Conservation (phyloP, 495 filamentous ascomycete genomes). For the Lichina pygmaea region DNA sequence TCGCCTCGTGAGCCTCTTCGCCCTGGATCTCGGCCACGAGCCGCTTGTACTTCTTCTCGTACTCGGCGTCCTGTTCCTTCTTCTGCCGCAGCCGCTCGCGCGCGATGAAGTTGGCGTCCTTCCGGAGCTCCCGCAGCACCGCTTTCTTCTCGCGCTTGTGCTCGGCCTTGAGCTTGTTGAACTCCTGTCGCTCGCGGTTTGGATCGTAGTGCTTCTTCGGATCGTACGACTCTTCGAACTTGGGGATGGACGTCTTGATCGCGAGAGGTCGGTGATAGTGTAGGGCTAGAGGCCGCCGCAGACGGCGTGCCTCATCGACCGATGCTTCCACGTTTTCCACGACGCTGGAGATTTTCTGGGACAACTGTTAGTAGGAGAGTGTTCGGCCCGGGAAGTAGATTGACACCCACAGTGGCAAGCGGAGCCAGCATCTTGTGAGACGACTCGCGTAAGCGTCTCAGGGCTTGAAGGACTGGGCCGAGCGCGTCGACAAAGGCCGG, state of each 20-base stretch:
- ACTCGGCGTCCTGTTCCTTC: slow-evolving; percentile 67
- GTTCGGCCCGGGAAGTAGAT: no score
- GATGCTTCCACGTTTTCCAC: slow-evolving; percentile 3
- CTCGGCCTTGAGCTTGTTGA: slow-evolving; percentile 57
- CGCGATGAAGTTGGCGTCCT: slow-evolving; percentile 78
- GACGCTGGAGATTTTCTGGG: not conserved
- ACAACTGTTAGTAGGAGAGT: not conserved
- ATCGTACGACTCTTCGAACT: slow-evolving; percentile 90
- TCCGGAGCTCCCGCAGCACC: slow-evolving; percentile 75
- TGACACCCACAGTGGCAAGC: no score
- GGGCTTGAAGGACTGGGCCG: slow-evolving; percentile 19
- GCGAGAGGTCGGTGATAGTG: slow-evolving; percentile 75
- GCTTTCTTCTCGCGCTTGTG: slow-evolving; percentile 90
- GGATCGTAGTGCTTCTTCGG: slow-evolving; percentile 91
- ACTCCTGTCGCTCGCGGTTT: slow-evolving; percentile 59
- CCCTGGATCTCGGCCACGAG: slow-evolving; percentile 85
- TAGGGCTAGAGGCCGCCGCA: slow-evolving; percentile 54
- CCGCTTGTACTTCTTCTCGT: slow-evolving; percentile 83
- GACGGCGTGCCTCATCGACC: slow-evolving; percentile 26
- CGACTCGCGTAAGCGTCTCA: no score
- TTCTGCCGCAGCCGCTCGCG: slow-evolving; percentile 71
- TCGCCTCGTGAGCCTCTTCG: slow-evolving; percentile 64
- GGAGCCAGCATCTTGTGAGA: no score
- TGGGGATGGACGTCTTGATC: slow-evolving; percentile 71
- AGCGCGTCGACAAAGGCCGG: slow-evolving; percentile 54